Evolutionary conservation across 2,329 filamentous ascomycete species (phyloP), one percentile per base, ranked within the genome.

Genomic region (Dendrostoma leiphaemia): DNA sequence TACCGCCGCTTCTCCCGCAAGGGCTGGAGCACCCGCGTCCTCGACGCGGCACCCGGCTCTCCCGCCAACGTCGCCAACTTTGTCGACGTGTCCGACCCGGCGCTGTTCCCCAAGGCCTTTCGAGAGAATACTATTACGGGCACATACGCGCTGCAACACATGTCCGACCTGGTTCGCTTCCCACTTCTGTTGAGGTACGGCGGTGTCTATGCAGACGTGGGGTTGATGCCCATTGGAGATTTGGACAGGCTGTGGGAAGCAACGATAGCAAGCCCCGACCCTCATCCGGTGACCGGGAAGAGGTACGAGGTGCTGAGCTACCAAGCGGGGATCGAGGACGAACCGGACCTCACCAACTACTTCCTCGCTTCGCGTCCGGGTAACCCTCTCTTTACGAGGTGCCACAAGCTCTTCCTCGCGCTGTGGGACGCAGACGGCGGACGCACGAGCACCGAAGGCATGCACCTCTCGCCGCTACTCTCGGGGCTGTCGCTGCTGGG

Each of bases 141-240:
- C 13, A 65, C 66, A 8, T 81, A 80, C 63, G 74, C 73, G 0
- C 65, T 68, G 3, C 81, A 84, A 60, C 81, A 84, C 61, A 78
- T 72, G 0, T 82, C 80, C 0, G 82, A 85, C 56, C 74, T 85
- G 1, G 77, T 84, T 3, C 76, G 81, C 1, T 83, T 71, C 60
- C 81, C 82, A 3, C 67, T 84, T 12, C 65, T 85, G n/a, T 69
- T 82, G 10, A 73, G 67, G 51, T 80, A 83, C 59, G 81, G 82
- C 44, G 82, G 81, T 26, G 72, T 83, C 1, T 85, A 83, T 60
- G 75, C 79, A 0, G 81, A 84, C 59, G 80, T 80, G 0, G 81
- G 81, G 0, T 63, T 82, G 58, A 71, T 84, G 57, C 77, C 79
- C 54, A 82, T 84, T 56, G 80, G 81, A 6, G 79, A 84, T 64